Conservation (phyloP, 2,329 filamentous ascomycete genomes). For the Penicillium hordei region DNA sequence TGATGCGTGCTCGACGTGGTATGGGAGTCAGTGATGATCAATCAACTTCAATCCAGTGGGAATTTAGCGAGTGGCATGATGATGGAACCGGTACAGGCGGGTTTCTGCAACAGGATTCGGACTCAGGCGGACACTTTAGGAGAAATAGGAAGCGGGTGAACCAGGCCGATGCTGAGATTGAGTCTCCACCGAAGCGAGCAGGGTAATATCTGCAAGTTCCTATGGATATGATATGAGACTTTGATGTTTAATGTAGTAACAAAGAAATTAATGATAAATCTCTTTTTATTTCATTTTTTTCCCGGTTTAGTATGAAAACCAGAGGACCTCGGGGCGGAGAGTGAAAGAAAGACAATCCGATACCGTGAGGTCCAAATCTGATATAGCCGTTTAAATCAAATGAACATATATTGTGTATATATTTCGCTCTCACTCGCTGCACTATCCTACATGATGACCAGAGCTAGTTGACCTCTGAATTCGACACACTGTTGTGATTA, state of each 20-base stretch:
- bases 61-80: slow-evolving; percentile 71
- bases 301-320: background rate
- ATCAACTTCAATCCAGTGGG: slow-evolving; percentile 72
- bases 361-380: background rate
- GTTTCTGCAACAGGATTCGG: slow-evolving; percentile 22
- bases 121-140: slow-evolving; percentile 17
- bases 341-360: no score
- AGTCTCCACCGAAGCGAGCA: slow-evolving; percentile 18
- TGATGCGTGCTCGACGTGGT: slow-evolving; percentile 60
- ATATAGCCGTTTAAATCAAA: background rate
- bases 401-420: background rate
- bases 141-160: slow-evolving; percentile 38
- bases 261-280: background rate
- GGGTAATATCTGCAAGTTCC: slow-evolving; percentile 5
- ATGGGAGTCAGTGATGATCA: slow-evolving; percentile 64
- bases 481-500: background rate
- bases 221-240: background rate
- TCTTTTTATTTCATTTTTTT: background rate
- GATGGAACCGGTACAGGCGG: slow-evolving; percentile 38
- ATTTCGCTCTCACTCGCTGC: background rate
- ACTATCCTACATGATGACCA: background rate
- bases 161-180: slow-evolving; percentile 6
- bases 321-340: background rate
- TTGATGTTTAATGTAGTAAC: background rate
- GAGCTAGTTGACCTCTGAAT: background rate